Percentiles rank a stretch among this genome's conserved stretches.
Evolutionary conservation across 768 basidiomycete species (phyloP).

Genomic region (Lentinula sp.): DNA sequence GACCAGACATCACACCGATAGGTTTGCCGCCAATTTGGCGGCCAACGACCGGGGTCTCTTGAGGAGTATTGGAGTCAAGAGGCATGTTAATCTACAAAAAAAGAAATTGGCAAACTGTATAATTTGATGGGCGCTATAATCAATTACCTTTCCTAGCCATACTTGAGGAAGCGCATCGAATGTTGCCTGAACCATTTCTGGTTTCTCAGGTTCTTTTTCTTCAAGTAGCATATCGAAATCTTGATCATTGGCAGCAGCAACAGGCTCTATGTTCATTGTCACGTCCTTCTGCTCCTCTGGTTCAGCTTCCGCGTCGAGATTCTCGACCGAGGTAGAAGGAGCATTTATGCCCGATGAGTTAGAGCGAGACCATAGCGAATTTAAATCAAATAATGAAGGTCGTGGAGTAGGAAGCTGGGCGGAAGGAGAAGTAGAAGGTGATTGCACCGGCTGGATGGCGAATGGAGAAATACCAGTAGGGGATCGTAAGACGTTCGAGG

Average conservation of each 20-base stretch:
- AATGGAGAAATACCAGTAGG: slow-evolving; percentile 42
- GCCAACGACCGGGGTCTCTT: slow-evolving; percentile 60
- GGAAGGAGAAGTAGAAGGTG: neutral
- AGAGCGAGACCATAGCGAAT: slow-evolving; percentile 63
- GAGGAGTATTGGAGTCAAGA: slow-evolving; percentile 61
- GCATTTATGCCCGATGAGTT: slow-evolving; percentile 13
- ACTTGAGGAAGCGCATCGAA: slow-evolving; percentile 57
- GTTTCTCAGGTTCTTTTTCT: slow-evolving; percentile 37
- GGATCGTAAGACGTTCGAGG: slow-evolving; percentile 15
- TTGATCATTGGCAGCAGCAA: slow-evolving; percentile 54
- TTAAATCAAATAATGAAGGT: slow-evolving; percentile 63
- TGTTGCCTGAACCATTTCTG: slow-evolving; percentile 38
- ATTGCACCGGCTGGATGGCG: slow-evolving; percentile 17
- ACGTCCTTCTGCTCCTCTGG: slow-evolving; percentile 26
- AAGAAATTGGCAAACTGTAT: slow-evolving; percentile 8
- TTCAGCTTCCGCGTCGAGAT: slow-evolving; percentile 12
- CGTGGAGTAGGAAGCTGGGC: slow-evolving; percentile 37
- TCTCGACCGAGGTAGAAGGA: slow-evolving; percentile 15
- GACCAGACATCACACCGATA: slow-evolving; percentile 46
- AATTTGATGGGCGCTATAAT: neutral
- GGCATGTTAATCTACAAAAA: slow-evolving; percentile 68
- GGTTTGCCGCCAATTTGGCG: slow-evolving; percentile 76
- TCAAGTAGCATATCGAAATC: slow-evolving; percentile 86
- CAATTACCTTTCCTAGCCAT: slow-evolving; percentile 69
- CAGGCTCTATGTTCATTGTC: slow-evolving; percentile 33